Base-by-base conservation (phyloP, 768 basidiomycete species). In the Fistulinella prunicolor region DNA sequence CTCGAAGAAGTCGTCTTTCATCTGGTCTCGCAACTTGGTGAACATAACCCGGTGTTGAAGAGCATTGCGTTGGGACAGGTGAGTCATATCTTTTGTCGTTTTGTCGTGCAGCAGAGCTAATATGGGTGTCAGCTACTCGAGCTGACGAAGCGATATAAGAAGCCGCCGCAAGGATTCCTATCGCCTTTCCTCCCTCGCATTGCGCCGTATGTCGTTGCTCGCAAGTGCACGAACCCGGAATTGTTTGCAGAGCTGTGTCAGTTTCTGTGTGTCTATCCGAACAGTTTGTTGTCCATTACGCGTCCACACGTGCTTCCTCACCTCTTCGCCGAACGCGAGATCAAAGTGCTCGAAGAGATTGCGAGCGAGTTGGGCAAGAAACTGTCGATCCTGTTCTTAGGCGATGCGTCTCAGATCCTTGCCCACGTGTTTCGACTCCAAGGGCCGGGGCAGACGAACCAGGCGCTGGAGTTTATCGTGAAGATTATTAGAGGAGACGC, bases 11-110 rank as follows among this genome's bases (percentile, higher is more conserved):
- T 77, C 10, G 59, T 90, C 3, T 79, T 73, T 46, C 75, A 82
- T 42, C 65, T 93, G 3, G 75, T 90, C 17, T 74, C 78, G 3
- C 85, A 85, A 44, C 68, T 93, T 7, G 86, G 82, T 1, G 75
- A 82, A 49, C 63, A 71, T 28, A 93, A 89, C 53, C 80, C 82
- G 3, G 75, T 87, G 6, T 55, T 94, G 24, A 86, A 79, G 64
- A 85, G 85, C 20, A 72, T 75, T 14, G 86, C 87, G 1, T 79
- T 77, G 53, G 76, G 77, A 60, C 85, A 90, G 70, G 89, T 83
- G 55, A 54, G 73, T 29, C 6, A 28, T 29, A 2, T 8, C 2
- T 39, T 9, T 32, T n/a, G n/a, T n/a, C 41, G 23, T 32, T 24
- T 16, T 37, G 1, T 44, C 30, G 32, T 44, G 20, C 12, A 36